These are phyloP conservation scores for Monosporozyma servazzii DNA, from an alignment of 805 yeast species.

Conservation along the genomic window DNA sequence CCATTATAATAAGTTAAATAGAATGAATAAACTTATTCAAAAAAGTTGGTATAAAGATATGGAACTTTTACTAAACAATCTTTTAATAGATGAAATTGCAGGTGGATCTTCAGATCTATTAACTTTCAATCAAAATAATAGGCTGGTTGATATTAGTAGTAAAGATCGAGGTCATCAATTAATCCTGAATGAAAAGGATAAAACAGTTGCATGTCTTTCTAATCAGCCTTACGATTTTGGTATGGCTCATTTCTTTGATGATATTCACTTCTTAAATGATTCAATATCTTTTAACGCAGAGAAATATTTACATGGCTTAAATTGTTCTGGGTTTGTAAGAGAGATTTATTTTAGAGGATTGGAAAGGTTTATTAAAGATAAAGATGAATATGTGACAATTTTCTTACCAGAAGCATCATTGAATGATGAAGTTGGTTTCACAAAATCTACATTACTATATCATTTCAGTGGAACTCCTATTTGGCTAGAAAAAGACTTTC, in stretches of 20 bases:
- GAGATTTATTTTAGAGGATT: constrained; percentile 58
- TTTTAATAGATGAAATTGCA: constrained; percentile 33
- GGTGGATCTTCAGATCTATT: constrained; percentile 33
- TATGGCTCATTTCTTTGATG: constrained; percentile 40
- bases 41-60: constrained; percentile 18
- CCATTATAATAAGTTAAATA: constrained; percentile 7
- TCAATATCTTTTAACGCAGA: constrained; percentile 40
- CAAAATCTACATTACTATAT: constrained; percentile 41
- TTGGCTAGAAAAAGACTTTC: constrained; percentile 15
- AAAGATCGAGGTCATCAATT: constrained; percentile 31
- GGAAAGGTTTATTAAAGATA: constrained; percentile 36
- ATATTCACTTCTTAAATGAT: constrained; percentile 20
- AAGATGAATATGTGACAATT: constrained; percentile 44
- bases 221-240: constrained; percentile 41
- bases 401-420: constrained; percentile 41
- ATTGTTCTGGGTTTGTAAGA: constrained; percentile 55
- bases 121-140: not conserved
- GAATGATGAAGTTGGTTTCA: constrained; percentile 26
- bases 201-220: constrained; percentile 25
- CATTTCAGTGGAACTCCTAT: constrained; percentile 40
- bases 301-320: constrained; percentile 49
- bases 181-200: constrained; percentile 27
- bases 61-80: constrained; percentile 17
- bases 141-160: constrained; percentile 10
- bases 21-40: constrained; percentile 6